Conservation (phyloP, 73 alveolate species). For the Paramecium sexaurelia region DNA sequence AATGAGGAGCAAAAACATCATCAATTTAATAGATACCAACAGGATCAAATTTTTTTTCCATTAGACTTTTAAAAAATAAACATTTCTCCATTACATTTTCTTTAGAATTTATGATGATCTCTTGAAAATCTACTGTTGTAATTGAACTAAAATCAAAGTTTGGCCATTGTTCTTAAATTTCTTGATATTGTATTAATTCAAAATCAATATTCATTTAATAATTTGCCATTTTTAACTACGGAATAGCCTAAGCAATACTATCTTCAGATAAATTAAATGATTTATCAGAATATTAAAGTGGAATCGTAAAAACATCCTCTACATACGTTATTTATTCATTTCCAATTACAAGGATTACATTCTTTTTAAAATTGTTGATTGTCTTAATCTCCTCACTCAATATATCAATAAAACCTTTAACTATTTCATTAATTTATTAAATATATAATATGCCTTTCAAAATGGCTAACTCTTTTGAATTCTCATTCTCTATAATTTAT, state of each 20-base stretch:
- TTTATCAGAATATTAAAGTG: neutral
- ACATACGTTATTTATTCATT: neutral
- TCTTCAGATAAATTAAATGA: neutral
- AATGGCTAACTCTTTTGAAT: neutral
- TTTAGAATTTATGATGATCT: neutral
- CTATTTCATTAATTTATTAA: neutral
- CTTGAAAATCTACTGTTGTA: neutral
- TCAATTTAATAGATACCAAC: slow-evolving; percentile 26
- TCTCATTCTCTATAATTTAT: neutral
- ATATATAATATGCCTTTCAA: neutral
- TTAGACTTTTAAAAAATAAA: neutral
- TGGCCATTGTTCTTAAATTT: neutral
- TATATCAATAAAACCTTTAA: neutral
- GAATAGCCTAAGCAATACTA: neutral
- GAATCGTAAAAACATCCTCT: neutral
- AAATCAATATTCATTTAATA: slow-evolving; percentile 1
- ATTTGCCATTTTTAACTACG: neutral
- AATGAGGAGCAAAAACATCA: slow-evolving; percentile 59
- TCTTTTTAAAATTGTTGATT: neutral
- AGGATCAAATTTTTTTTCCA: neutral
- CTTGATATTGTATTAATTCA: neutral
- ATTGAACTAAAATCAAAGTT: neutral
- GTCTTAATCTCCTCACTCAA: neutral
- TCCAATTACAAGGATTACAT: neutral
- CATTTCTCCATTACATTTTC: neutral